Evolutionary conservation across 371 early-diverging fungal genomes (phyloP).

Genomic region (Mortierella sp.): DNA sequence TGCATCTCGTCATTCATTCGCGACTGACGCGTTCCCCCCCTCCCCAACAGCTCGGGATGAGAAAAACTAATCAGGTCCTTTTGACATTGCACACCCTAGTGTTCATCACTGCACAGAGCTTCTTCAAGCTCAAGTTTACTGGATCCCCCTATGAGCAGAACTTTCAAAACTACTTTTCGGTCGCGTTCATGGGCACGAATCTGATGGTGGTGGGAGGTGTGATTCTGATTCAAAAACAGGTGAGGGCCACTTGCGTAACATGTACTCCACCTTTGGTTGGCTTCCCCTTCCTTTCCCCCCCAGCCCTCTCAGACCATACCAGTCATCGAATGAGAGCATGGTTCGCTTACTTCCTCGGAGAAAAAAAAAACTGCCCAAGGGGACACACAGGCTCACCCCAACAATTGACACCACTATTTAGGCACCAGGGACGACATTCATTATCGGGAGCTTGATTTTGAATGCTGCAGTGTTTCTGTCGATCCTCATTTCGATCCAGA

Average conservation of each 20-base stretch:
- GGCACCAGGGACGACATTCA: conserved; percentile 47
- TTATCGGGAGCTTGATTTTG: conserved; percentile 57
- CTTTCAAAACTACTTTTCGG: conserved; percentile 84
- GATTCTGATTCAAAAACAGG: conserved; percentile 71
- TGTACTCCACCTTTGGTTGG: too few species aligned
- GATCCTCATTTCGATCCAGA: conserved; percentile 54
- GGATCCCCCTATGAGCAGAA: conserved; percentile 68
- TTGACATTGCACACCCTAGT: conserved; percentile 53
- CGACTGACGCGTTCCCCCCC: background rate
- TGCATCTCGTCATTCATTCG: too few species aligned
- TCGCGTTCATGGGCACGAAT: conserved; percentile 70
- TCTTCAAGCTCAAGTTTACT: conserved; percentile 71
- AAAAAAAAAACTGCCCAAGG: too few species aligned
- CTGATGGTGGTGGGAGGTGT: conserved; percentile 65
- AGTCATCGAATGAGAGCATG: too few species aligned
- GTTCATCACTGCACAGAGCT: conserved; percentile 82
- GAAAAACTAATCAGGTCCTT: background rate
- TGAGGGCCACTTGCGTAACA: too few species aligned
- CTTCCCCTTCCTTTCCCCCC: too few species aligned
- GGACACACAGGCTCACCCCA: too few species aligned
- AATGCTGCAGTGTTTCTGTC: conserved; percentile 59
- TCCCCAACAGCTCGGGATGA: too few species aligned
- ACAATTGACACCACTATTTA: too few species aligned
- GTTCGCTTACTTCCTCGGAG: too few species aligned
- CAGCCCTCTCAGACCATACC: too few species aligned